A percentile compares a stretch with the other conserved stretches of the same genome.
These are phyloP conservation scores for Aspergillus phoenicis DNA, from an alignment of 2,329 filamentous ascomycete genomes.

Conservation along the genomic window DNA sequence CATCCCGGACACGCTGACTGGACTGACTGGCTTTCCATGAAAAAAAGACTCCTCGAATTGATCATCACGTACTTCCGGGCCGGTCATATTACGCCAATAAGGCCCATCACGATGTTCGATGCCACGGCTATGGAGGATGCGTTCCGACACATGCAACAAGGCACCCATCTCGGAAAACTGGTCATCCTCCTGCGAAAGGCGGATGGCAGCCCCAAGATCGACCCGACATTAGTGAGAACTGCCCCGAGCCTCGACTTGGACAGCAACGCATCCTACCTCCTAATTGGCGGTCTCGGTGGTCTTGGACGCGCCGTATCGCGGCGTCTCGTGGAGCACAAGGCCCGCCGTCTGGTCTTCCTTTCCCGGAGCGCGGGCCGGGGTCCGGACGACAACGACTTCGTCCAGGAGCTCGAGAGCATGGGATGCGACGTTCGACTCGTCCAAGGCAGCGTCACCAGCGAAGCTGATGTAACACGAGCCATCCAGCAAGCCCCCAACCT, in stretches of 20 bases:
- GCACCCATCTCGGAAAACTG: conserved; percentile 8
- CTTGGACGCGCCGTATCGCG: conserved; percentile 17
- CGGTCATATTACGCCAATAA: conserved; percentile 2
- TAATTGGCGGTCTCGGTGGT: conserved; percentile 22
- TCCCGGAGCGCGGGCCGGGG: conserved; percentile 9
- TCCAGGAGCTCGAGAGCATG: conserved; percentile 8
- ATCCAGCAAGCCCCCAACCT: conserved; percentile 1
- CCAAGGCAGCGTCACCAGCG: conserved; percentile 11
- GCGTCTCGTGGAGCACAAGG: conserved; percentile 22
- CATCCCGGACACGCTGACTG: no score
- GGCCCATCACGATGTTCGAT: not conserved
- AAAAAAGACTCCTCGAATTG: not conserved
- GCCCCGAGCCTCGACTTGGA: not conserved
- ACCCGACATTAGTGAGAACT: not conserved
- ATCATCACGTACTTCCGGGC: not conserved
- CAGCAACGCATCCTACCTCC: conserved; percentile 14
- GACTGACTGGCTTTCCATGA: no score
- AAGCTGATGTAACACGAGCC: conserved; percentile 13
- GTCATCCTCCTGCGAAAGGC: not conserved
- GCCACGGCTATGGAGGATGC: not conserved
- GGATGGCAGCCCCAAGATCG: not conserved
- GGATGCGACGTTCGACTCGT: conserved; percentile 4
- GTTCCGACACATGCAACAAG: conserved; percentile 6
- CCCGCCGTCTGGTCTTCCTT: conserved; percentile 16
- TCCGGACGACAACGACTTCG: conserved; percentile 4